Evolutionary conservation across 352 stramenopile species (phyloP), one percentile per base, ranked within the genome.

Genomic region (Phytophthora capsici): DNA sequence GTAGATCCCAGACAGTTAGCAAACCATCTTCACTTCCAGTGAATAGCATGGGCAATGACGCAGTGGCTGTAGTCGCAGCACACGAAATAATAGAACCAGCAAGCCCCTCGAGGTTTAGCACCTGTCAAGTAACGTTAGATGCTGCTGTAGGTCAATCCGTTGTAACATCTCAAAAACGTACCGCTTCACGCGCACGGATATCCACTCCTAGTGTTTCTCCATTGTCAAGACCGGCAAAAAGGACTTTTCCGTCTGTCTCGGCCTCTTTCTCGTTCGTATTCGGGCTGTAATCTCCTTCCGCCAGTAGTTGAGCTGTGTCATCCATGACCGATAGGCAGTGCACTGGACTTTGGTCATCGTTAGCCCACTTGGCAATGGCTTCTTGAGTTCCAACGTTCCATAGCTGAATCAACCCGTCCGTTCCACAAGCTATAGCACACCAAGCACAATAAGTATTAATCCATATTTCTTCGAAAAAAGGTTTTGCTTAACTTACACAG

Each of bases 1-100:
- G 82, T 22, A 93, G 32, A 61, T 93, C 84, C 81, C 81, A 93
- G 9, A 71, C 71, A 19, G 71, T 74, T 14, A 93, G 50, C 14
- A 88, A 43, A 6, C 84, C 84, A 46, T 93, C 73, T 66, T 90
- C 82, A 46, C 63, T 86, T 43, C 84, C 84, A 28, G 83, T 90
- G 30, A 87, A 64, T 6, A 89, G 48, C 60, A 84, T 65, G 4
- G 79, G 70, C 23, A 52, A 40, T 5, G 68, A 55, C 20, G 53
- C 19, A 37, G 37, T 63, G 13, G 66, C 53, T 44, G 54, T 54
- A 19, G 37, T 67, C 2, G 66, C 44, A 52, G 69, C 63, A 37
- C 69, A 83, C 10, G 74, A 84, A n/a, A 80, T 48, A 26, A 88
- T 81, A 12, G 76, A 62, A 3, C 64, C 74, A 5, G 57, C 57